Evolutionary conservation across 2,329 filamentous ascomycete species (phyloP).

Genomic region (Arthrobotrys sinensis): DNA sequence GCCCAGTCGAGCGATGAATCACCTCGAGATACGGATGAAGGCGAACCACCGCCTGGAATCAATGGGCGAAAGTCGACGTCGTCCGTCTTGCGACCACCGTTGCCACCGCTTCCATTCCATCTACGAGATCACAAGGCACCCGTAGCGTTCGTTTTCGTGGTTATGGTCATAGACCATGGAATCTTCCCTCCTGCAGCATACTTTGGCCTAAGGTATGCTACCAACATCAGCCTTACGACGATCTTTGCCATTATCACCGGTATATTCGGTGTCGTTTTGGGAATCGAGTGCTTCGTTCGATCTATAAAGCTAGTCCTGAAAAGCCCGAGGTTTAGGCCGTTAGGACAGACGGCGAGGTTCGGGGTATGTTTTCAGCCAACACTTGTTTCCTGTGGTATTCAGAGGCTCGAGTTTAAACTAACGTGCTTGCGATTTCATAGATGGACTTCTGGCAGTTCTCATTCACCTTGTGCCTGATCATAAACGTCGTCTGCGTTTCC

Average conservation of each 20-base stretch:
- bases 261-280: slow-evolving; percentile 57
- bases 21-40: slow-evolving; percentile 21
- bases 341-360: slow-evolving; percentile 52
- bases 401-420: background rate
- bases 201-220: slow-evolving; percentile 50
- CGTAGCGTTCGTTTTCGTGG: slow-evolving; percentile 40
- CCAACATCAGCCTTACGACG: slow-evolving; percentile 46
- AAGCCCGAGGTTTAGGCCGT: slow-evolving; percentile 41
- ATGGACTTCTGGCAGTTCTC: slow-evolving; percentile 60
- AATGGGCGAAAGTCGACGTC: slow-evolving; percentile 42
- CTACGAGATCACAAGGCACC: slow-evolving; percentile 49
- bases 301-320: slow-evolving; percentile 51
- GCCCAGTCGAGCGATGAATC: slow-evolving; percentile 1
- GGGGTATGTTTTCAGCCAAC: slow-evolving; percentile 28
- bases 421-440: slow-evolving; percentile 6
- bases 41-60: slow-evolving; percentile 21
- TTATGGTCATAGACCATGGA: slow-evolving; percentile 60
- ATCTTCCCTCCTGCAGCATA: slow-evolving; percentile 52
- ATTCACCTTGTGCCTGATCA: slow-evolving; percentile 44
- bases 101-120: slow-evolving; percentile 58
- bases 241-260: slow-evolving; percentile 59
- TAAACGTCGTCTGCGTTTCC: slow-evolving; percentile 58
- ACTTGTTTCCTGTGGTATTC: background rate
- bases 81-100: slow-evolving; percentile 43
- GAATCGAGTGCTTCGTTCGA: slow-evolving; percentile 47